Evolutionary conservation across 1,284 basidiomycete genomes (phyloP).

Genomic region (Ustilago hordei): DNA sequence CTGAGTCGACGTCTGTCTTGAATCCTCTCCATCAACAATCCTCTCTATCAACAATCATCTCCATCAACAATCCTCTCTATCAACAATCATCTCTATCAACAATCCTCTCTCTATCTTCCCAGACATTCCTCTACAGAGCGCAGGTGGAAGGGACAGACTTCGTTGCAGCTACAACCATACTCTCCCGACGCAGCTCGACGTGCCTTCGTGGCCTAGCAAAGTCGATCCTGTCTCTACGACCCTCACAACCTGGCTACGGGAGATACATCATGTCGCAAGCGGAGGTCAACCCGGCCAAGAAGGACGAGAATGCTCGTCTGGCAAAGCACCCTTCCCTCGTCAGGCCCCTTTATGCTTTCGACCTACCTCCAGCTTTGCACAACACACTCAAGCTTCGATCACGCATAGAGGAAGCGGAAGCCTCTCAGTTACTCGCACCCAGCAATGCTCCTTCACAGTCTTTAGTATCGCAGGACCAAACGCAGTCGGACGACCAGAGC

Average conservation of each 20-base stretch:
- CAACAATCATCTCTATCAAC: background rate
- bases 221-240: background rate
- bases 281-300: background rate
- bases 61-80: background rate
- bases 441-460: conserved; percentile 4
- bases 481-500: conserved; percentile 5
- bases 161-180: background rate
- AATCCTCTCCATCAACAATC: background rate
- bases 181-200: background rate
- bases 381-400: conserved; percentile 44
- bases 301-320: background rate
- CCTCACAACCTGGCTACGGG: background rate
- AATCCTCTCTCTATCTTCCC: background rate
- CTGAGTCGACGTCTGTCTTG: background rate
- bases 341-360: conserved; percentile 59
- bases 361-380: conserved; percentile 43
- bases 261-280: conserved; percentile 26
- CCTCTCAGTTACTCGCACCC: conserved; percentile 27
- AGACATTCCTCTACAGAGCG: too few species aligned
- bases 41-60: background rate
- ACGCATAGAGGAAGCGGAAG: conserved; percentile 32
- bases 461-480: conserved; percentile 8
- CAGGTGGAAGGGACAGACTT: background rate
- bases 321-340: conserved; percentile 37
- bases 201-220: conserved; percentile 4